Evolutionary conservation across 2,329 filamentous ascomycete genomes (phyloP).

Genomic region (Aspergillus neoniger): DNA sequence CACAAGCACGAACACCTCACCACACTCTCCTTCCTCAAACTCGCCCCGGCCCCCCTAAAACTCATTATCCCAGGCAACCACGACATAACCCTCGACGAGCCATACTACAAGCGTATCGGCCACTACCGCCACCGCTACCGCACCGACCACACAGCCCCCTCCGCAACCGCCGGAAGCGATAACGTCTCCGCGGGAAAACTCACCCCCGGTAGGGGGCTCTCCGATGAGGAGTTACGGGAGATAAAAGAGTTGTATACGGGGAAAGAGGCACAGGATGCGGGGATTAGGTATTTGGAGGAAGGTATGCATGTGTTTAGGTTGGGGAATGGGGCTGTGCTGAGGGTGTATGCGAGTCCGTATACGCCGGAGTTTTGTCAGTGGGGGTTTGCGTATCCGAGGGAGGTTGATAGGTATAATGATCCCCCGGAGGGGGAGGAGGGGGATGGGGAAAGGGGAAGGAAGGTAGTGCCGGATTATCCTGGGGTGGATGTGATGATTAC

Average conservation of each 20-base stretch:
- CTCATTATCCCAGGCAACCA: slow-evolving; percentile 66
- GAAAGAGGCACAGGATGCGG: slow-evolving; percentile 45
- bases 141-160: slow-evolving; percentile 13
- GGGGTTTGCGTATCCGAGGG: slow-evolving; percentile 57
- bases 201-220: slow-evolving; percentile 19
- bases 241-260: slow-evolving; percentile 52
- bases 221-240: slow-evolving; percentile 13
- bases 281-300: slow-evolving; percentile 60
- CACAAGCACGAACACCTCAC: slow-evolving; percentile 49
- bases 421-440: slow-evolving; percentile 22
- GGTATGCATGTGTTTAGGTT: slow-evolving; percentile 52
- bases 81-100: slow-evolving; percentile 59
- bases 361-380: slow-evolving; percentile 59
- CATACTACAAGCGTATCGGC: slow-evolving; percentile 45
- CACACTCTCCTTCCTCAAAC: slow-evolving; percentile 51
- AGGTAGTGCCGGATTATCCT: slow-evolving; percentile 48
- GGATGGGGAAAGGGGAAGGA: neutral
- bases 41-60: slow-evolving; percentile 57
- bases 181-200: slow-evolving; percentile 14
- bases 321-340: slow-evolving; percentile 50
- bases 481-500: slow-evolving; percentile 61
- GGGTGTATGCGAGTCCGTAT: slow-evolving; percentile 55
- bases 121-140: slow-evolving; percentile 30
- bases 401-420: slow-evolving; percentile 60
- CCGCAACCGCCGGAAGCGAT: slow-evolving; percentile 20